These are phyloP conservation scores for Alnus rubra DNA, from an alignment of 306 rosid species.

Conservation along the genomic window DNA sequence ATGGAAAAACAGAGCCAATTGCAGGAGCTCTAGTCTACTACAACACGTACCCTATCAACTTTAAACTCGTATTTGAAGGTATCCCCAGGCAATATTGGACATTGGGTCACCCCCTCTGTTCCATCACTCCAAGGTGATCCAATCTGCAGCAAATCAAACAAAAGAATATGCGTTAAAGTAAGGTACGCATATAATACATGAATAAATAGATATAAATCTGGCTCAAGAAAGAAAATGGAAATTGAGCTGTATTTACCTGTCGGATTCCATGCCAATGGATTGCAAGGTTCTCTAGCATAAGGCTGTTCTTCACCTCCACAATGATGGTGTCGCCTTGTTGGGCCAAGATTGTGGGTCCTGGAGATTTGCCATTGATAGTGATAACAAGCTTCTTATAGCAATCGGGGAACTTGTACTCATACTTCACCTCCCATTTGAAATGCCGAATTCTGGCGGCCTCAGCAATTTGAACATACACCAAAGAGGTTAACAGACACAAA, in stretches of 20 bases:
- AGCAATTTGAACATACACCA: slow-evolving; percentile 21
- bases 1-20: no score
- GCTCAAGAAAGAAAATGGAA: not conserved
- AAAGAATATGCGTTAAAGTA: not conserved
- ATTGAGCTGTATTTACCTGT: slow-evolving; percentile 44
- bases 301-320: slow-evolving; percentile 64
- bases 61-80: slow-evolving; percentile 67
- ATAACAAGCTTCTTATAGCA: slow-evolving; percentile 68
- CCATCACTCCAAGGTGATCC: slow-evolving; percentile 97
- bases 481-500: slow-evolving; percentile 29
- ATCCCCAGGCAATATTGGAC: slow-evolving; percentile 81
- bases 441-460: slow-evolving; percentile 58
- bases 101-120: slow-evolving; percentile 85
- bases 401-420: slow-evolving; percentile 74
- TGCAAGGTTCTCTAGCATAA: slow-evolving; percentile 74
- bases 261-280: slow-evolving; percentile 95
- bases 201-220: not conserved
- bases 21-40: not conserved
- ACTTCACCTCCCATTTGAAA: slow-evolving; percentile 72
- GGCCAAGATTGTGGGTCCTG: slow-evolving; percentile 86
- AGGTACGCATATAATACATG: not conserved
- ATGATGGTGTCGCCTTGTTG: slow-evolving; percentile 70
- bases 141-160: slow-evolving; percentile 35
- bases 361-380: slow-evolving; percentile 70
- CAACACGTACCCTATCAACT: slow-evolving; percentile 70